Evolutionary conservation across 2,329 filamentous ascomycete species (phyloP).

Genomic region (Xylariaceae sp.): DNA sequence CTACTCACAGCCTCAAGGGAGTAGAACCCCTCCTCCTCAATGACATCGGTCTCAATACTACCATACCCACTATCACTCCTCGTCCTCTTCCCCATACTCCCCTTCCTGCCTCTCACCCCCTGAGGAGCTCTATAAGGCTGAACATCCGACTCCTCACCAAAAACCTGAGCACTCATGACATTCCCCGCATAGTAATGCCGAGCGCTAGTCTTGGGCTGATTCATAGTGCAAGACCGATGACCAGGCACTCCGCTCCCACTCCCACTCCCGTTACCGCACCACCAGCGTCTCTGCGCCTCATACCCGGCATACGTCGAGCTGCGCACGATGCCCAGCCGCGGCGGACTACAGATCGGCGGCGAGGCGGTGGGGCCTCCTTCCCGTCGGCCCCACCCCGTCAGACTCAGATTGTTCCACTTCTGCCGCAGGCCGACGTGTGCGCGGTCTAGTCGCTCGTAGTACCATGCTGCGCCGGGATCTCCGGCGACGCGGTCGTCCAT

Average conservation of each 20-base stretch:
- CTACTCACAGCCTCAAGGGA: background rate
- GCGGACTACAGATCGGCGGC: background rate
- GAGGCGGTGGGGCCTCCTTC: constrained; percentile 1
- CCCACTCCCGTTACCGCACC: constrained; percentile 5
- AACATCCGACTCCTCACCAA: background rate
- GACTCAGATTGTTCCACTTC: constrained; percentile 9
- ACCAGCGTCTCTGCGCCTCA: background rate
- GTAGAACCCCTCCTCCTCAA: constrained; percentile 5
- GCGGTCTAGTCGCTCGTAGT: constrained; percentile 22
- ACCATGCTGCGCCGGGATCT: constrained; percentile 16
- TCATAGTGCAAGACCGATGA: background rate
- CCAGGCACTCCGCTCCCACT: background rate
- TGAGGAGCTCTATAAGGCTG: background rate
- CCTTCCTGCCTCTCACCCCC: background rate
- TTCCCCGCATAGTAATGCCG: background rate
- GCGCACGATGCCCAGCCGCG: constrained; percentile 6
- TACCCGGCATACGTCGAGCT: constrained; percentile 6
- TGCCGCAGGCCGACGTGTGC: constrained; percentile 2
- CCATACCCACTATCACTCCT: constrained; percentile 7
- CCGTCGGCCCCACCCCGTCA: background rate
- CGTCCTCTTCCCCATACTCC: background rate
- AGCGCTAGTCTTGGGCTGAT: constrained; percentile 18
- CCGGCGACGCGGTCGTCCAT: background rate
- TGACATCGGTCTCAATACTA: constrained; percentile 1
- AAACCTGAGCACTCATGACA: background rate